Percentiles rank a stretch among this genome's conserved stretches.
phyloP scores from a whole-genome alignment of 768 basidiomycete species.

The Calocera cornea region DNA sequence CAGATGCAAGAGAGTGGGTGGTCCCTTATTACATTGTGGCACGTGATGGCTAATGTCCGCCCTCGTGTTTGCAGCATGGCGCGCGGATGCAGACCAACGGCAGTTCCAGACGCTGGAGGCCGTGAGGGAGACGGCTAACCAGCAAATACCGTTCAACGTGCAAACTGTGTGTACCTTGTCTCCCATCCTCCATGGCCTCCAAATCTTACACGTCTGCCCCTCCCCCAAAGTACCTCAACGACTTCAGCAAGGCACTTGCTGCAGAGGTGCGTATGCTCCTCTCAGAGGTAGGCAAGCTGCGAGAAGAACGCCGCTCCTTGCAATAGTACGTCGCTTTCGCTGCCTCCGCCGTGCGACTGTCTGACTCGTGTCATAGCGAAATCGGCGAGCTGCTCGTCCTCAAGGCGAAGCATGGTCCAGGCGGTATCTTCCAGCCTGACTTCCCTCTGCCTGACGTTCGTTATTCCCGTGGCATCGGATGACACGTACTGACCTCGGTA shows the following conservation, averaged over 20 bases:
- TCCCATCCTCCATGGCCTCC: background rate
- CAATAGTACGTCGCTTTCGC: slow-evolving; percentile 51
- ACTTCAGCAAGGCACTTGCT: slow-evolving; percentile 74
- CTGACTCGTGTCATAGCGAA: slow-evolving; percentile 38
- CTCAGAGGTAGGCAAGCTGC: slow-evolving; percentile 67
- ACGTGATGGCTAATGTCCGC: background rate
- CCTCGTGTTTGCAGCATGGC: slow-evolving; percentile 38
- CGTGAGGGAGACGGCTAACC: slow-evolving; percentile 55
- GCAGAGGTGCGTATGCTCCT: slow-evolving; percentile 72
- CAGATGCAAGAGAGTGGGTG: slow-evolving; percentile 25
- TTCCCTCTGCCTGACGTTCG: slow-evolving; percentile 8
- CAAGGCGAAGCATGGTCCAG: slow-evolving; percentile 68
- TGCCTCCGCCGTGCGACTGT: background rate
- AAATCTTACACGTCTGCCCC: background rate
- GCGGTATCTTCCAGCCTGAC: slow-evolving; percentile 71
- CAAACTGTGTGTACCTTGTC: slow-evolving; percentile 40
- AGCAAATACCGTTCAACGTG: slow-evolving; percentile 73
- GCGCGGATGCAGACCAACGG: slow-evolving; percentile 47
- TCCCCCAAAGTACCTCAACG: slow-evolving; percentile 50
- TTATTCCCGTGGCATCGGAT: slow-evolving; percentile 5
- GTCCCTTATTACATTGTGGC: slow-evolving; percentile 11
- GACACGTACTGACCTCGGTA: slow-evolving; percentile 6
- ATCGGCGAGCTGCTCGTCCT: slow-evolving; percentile 55
- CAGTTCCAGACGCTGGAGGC: slow-evolving; percentile 55
- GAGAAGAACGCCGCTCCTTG: slow-evolving; percentile 61